Evolutionary conservation across 1,139 yeast species (phyloP), one percentile per base, ranked within the genome.

Genomic region (Yarrowia galli): DNA sequence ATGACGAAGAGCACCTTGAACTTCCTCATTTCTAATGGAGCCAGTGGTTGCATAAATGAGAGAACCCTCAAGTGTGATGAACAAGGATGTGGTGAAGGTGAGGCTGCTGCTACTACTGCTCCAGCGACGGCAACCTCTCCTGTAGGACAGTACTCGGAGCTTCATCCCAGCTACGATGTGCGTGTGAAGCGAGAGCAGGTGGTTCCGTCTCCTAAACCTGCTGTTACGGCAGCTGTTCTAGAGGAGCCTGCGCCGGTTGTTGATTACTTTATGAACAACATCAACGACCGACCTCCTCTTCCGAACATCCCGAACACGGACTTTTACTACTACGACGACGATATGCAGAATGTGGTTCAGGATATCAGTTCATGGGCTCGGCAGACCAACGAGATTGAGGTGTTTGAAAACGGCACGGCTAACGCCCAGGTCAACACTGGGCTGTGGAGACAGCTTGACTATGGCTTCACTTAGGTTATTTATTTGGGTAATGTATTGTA

Each of bases 331-430:
- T 63, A 82, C 85, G 70, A 84, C 86, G 32, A 86, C 58, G 69
- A 74, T 28, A 70, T 73, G 71, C 73, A 84, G 66, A 84, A 83
- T 60, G 85, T 86, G 89, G 86, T 86, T 70, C 85, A 82, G 73
- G 85, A 85, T 72, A 86, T 86, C 67, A 85, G 88, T 0, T 82
- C 83, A 0, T 86, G 89, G 89, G 85, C 88, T 1, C 35, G 56
- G 16, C 66, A 61, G 46, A 48, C 56, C 6, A 61, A 61, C 66
- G 66, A 61, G 45, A 46, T 61, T 25, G 66, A 61, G 46, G 45
- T 61, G 54, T 61, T 61, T 48, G 56, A 61, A 36, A 61, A 61
- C 66, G 64, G 64, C 49, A 58, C 51, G 9, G 38, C 60, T 16
- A 53, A 53, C 32, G 51, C 51, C 12, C 49, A 58, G 28, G 42